Evolutionary conservation across 2,329 filamentous ascomycete species (phyloP).

Genomic region (Rosellinia necatrix): DNA sequence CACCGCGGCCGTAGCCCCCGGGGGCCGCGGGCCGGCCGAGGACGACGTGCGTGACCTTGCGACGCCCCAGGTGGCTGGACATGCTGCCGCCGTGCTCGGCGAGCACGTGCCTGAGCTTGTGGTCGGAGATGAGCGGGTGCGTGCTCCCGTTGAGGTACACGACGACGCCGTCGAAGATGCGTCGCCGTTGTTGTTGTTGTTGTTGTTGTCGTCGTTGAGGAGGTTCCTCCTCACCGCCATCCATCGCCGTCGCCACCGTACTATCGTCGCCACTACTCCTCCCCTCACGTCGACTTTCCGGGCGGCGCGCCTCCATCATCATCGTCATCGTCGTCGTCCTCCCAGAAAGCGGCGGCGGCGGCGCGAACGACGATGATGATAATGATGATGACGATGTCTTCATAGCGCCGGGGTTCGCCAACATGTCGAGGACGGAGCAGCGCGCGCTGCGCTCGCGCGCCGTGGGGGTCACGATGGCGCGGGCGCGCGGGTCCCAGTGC

Average conservation of each 20-base stretch:
- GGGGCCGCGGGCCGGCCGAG: conserved; percentile 65
- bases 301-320: too few species aligned
- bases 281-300: too few species aligned
- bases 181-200: conserved; percentile 50
- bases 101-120: conserved; percentile 80
- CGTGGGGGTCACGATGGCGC: conserved; percentile 50
- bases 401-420: conserved; percentile 53
- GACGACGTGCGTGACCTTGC: conserved; percentile 84
- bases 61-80: conserved; percentile 71
- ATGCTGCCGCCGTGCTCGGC: conserved; percentile 73
- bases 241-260: too few species aligned
- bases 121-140: conserved; percentile 79
- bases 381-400: conserved; percentile 16
- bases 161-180: conserved; percentile 71
- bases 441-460: conserved; percentile 44
- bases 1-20: conserved; percentile 53
- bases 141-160: conserved; percentile 91
- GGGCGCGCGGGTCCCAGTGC: conserved; percentile 54
- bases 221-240: conserved; percentile 37
- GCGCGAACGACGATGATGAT: conserved; percentile 24
- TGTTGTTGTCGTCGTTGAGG: too few species aligned
- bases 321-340: too few species aligned
- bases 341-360: background rate
- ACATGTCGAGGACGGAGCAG: conserved; percentile 59
- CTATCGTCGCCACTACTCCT: too few species aligned